Evolutionary conservation across 2,329 filamentous ascomycete species (phyloP), one percentile per base, ranked within the genome.

Genomic region (Monilinia laxa): DNA sequence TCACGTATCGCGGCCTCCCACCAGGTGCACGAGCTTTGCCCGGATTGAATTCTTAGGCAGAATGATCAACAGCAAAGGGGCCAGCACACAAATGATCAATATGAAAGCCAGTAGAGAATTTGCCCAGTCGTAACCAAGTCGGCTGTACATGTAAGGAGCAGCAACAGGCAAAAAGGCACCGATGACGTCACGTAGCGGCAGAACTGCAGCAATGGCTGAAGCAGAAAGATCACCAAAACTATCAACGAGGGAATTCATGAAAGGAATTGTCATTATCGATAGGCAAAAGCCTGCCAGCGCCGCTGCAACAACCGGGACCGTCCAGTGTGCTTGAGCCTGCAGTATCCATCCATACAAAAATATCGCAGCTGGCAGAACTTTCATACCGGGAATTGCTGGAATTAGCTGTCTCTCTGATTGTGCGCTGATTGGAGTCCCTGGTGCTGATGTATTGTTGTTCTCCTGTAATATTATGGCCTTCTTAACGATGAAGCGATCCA

Each of bases 341-440:
- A 75, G 65, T 77, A 77, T 63, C 84, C 84, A 87, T 40, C 85
- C 85, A 71, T 87, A 87, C 72, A 83, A 79, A 67, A 85, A 80
- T 0, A 87, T 77, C 1, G 82, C 80, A 14, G 86, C 75, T 0
- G 87, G 87, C 0, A 88, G 52, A 2, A 87, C 66, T 0, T 87
- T 49, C 0, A 82, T 81, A 0, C 82, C 83, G 0, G 83, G 77
- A 14, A 85, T 73, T 76, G 87, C 83, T 2, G 88, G 77, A 0
- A 86, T 86, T 0, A 88, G 78, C n/a, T 88, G 84, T 72, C 84
- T 86, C 70, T 91, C 88, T 0, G 88, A 87, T 28, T 64, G 31
- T 20, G 25, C 49, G 1, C 64, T 67, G 31, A 35, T 35, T 9
- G 31, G 31, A 35, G 31, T 9, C 54, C 56, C 67, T 16, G 57